Conservation (phyloP, 768 basidiomycete species). For the Russula virescens region DNA sequence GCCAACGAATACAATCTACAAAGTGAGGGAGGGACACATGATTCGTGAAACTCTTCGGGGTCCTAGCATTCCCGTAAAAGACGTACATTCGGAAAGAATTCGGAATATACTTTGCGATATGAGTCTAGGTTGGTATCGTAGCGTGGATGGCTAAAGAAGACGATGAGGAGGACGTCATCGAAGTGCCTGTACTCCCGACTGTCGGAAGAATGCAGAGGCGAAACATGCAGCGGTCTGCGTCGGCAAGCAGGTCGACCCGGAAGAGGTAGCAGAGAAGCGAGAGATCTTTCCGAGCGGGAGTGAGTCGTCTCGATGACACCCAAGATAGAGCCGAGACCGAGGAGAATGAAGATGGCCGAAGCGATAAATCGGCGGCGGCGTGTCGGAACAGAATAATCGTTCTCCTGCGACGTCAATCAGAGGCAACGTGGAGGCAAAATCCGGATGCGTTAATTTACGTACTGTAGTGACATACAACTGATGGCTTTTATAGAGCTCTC, state of each 20-base stretch:
- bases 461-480: constrained; percentile 4
- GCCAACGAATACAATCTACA: constrained; percentile 46
- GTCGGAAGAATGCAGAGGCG: constrained; percentile 17
- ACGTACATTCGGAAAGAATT: constrained; percentile 47
- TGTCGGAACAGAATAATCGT: constrained; percentile 11
- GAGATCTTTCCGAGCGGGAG: neutral
- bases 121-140: constrained; percentile 44
- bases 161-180: constrained; percentile 39
- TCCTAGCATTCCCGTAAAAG: neutral
- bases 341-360: neutral
- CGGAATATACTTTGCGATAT: constrained; percentile 41
- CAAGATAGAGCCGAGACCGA: constrained; percentile 16
- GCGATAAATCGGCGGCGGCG: constrained; percentile 15
- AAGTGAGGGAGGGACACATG: neutral
- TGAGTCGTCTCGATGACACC: neutral
- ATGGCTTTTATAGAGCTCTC: constrained; percentile 22
- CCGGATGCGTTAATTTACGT: neutral
- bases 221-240: constrained; percentile 26
- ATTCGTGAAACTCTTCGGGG: neutral
- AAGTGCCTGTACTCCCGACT: constrained; percentile 34
- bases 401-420: constrained; percentile 8
- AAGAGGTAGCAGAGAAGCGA: neutral
- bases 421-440: neutral
- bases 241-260: constrained; percentile 19
- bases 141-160: constrained; percentile 47